Percentiles rank a stretch among this genome's conserved stretches.
Evolutionary conservation across 768 basidiomycete genomes (phyloP).

Genomic region (Mycena haematopus): DNA sequence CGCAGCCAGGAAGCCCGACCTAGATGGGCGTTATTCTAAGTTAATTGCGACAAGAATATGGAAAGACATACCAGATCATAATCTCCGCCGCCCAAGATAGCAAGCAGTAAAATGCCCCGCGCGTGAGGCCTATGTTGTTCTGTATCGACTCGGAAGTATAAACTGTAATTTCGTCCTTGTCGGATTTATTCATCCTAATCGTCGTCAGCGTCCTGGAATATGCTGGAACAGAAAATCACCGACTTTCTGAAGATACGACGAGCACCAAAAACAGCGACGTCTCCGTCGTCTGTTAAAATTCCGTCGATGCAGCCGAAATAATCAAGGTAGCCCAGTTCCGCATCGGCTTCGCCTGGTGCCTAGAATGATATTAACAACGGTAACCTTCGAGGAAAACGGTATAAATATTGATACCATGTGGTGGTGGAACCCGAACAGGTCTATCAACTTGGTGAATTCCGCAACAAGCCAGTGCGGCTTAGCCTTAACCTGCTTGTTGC

Average conservation of each 20-base stretch:
- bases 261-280: neutral
- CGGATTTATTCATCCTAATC: neutral
- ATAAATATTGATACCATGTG: neutral
- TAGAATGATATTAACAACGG: neutral
- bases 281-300: neutral
- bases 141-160: neutral
- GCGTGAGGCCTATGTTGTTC: neutral
- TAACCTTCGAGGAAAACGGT: neutral
- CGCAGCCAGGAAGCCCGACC: neutral
- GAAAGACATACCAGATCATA: neutral
- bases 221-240: neutral
- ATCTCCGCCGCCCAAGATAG: neutral
- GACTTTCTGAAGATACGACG: neutral
- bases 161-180: conserved; percentile 1
- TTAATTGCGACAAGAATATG: neutral
- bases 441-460: neutral
- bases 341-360: neutral
- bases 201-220: neutral
- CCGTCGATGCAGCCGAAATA: neutral
- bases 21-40: neutral
- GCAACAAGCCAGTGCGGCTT: neutral
- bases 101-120: neutral
- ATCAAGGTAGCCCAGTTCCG: neutral
- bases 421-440: neutral
- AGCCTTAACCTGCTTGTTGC: conserved; percentile 38